Conservation (phyloP, 345 rosid species). For the Orychophragmus violaceus region DNA sequence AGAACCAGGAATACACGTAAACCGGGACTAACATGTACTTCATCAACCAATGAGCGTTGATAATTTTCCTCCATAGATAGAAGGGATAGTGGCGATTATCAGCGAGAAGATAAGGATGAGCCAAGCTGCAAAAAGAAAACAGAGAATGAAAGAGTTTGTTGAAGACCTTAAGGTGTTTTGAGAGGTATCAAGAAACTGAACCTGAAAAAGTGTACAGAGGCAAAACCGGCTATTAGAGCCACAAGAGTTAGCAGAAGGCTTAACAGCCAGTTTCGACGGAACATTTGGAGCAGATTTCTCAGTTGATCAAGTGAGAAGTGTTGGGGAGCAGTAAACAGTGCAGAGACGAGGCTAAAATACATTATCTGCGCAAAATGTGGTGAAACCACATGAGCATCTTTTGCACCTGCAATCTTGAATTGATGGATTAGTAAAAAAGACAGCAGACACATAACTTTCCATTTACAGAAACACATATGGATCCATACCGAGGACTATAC, state of each 20-base stretch:
- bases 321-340: constrained; percentile 57
- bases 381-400: constrained; percentile 85
- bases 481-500: constrained; percentile 82
- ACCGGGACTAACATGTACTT: constrained; percentile 70
- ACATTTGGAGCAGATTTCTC: constrained; percentile 35
- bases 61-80: constrained; percentile 82
- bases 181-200: constrained; percentile 19
- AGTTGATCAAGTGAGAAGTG: constrained; percentile 50
- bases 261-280: constrained; percentile 45
- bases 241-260: constrained; percentile 35
- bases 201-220: constrained; percentile 84
- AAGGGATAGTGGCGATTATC: constrained; percentile 94
- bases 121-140: constrained; percentile 48
- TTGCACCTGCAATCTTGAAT: constrained; percentile 65
- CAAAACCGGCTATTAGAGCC: constrained; percentile 46
- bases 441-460: not conserved
- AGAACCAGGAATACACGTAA: constrained; percentile 81
- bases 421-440: constrained; percentile 25
- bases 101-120: constrained; percentile 96
- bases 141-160: constrained; percentile 13
- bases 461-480: not conserved
- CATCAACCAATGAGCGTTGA: constrained; percentile 59
- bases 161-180: not conserved
- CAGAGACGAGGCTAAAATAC: constrained; percentile 73
- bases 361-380: constrained; percentile 88